phyloP scores from a whole-genome alignment of 495 filamentous ascomycete species.

The Neurospora sp. region DNA sequence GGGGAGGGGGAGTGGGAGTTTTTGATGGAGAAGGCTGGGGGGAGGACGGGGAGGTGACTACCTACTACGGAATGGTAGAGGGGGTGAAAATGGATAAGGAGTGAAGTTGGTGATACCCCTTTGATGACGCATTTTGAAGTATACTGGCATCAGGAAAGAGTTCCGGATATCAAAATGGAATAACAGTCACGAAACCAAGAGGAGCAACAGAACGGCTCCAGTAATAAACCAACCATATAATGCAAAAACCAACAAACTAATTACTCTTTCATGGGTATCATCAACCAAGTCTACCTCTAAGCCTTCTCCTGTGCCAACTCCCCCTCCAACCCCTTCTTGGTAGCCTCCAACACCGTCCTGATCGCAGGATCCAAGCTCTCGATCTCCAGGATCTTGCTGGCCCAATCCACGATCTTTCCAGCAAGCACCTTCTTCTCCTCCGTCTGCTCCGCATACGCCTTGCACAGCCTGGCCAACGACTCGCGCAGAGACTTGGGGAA shows the following conservation, averaged over 20 bases:
- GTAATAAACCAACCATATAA: neutral
- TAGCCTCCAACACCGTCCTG: conserved; percentile 53
- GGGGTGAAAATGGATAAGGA: neutral
- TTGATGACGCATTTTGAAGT: neutral
- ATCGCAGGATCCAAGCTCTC: conserved; percentile 57
- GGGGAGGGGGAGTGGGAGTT: conserved; percentile 67
- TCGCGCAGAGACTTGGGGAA: conserved; percentile 65
- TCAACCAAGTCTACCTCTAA: neutral
- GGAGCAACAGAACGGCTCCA: too few relatives aligned
- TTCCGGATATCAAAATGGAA: too few relatives aligned
- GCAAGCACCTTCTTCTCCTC: conserved; percentile 39
- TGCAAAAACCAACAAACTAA: neutral
- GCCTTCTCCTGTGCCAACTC: neutral
- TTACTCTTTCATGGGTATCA: neutral
- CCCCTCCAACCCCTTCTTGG: conserved; percentile 26
- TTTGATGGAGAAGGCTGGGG: conserved; percentile 48
- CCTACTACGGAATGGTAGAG: conserved; percentile 6
- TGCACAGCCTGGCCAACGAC: conserved; percentile 48
- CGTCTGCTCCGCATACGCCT: conserved; percentile 31
- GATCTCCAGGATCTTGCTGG: conserved; percentile 43
- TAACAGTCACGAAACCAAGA: neutral
- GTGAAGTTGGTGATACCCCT: neutral
- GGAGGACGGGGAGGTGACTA: conserved; percentile 26
- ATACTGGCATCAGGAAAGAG: neutral
- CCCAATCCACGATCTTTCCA: conserved; percentile 47